Evolutionary conservation across 257 asterid species (phyloP), one percentile per base, ranked within the genome.

Genomic region (Asclepias syriaca): DNA sequence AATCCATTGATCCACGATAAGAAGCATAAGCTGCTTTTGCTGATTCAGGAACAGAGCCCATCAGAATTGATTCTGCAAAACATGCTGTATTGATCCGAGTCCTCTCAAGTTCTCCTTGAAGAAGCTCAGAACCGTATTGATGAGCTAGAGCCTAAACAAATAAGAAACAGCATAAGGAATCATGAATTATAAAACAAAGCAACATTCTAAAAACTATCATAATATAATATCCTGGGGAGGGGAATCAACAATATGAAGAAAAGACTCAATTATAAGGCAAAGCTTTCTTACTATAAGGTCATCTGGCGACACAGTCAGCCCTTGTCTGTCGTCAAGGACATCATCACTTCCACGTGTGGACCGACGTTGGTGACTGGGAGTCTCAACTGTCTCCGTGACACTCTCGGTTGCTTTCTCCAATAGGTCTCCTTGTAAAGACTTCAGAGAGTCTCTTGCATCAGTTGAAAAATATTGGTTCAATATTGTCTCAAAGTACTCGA

Each of bases 11-110:
- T 64, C 91, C 97, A 76, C 95, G 83, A 56, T 90, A 95, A 27
- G 99, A 94, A 72, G 99, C 99, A 75, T 90, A 95, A 14, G 99
- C 97, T 65, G 96, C 98, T 87, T 92, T 95, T 15, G 98, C 99
- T 15, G 98, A 90, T 84, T 92, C 98, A 14, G 99, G 97, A 64
- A 92, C 90, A 0, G 96, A 83, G 75, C 88, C 97, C 73, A 89
- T 73, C 7, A 97, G 85, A 50, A 91, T 86, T 0, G 96, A 81
- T 79, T 91, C 99, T 58, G 92, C 94, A 60, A 95, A 95, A 84
- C 99, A 95, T 49, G 98, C 97, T 1, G 98, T 88, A 78, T 95
- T 95, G 77, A 95, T 88, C 69, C 98, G 80, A 1, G 97, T 95
- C 84, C 99, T 86, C 76, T 95, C 99, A 0, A 95, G 95, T 84